Evolutionary conservation across 75 land plant species (phyloP).

Genomic region (Cupressus sempervirens): DNA sequence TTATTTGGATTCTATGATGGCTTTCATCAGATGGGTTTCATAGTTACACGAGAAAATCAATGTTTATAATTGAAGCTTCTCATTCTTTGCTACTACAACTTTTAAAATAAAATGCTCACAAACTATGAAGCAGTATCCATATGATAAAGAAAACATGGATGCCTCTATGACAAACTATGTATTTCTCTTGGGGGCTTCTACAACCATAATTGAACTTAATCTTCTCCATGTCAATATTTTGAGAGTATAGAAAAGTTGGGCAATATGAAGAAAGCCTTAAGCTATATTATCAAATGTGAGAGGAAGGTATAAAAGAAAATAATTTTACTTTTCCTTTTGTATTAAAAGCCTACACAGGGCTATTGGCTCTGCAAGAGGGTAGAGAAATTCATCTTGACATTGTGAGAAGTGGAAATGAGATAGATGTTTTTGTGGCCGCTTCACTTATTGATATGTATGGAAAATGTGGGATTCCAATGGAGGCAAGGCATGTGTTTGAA

Average conservation of each 20-base stretch:
- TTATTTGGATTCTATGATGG: background rate
- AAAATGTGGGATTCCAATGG: conserved; percentile 7
- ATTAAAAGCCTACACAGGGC: background rate
- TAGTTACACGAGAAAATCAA: background rate
- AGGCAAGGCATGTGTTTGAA: conserved; percentile 12
- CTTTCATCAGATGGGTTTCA: background rate
- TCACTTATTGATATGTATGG: conserved; percentile 16
- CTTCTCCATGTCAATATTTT: background rate
- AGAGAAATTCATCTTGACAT: background rate
- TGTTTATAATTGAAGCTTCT: background rate
- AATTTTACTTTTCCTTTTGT: conserved; percentile 2
- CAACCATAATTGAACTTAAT: background rate
- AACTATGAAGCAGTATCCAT: background rate
- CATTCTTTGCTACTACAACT: background rate
- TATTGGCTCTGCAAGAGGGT: background rate
- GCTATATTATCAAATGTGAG: conserved; percentile 9
- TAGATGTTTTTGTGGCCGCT: background rate
- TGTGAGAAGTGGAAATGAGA: background rate
- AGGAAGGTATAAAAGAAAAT: background rate
- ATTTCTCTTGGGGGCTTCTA: background rate
- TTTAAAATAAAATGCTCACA: background rate
- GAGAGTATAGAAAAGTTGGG: background rate
- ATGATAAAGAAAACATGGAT: background rate
- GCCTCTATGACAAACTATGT: too few species aligned
- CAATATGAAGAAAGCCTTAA: conserved; percentile 11